These are phyloP conservation scores for Mycena capillaripes DNA, from an alignment of 768 basidiomycete genomes.

Conservation along the genomic window DNA sequence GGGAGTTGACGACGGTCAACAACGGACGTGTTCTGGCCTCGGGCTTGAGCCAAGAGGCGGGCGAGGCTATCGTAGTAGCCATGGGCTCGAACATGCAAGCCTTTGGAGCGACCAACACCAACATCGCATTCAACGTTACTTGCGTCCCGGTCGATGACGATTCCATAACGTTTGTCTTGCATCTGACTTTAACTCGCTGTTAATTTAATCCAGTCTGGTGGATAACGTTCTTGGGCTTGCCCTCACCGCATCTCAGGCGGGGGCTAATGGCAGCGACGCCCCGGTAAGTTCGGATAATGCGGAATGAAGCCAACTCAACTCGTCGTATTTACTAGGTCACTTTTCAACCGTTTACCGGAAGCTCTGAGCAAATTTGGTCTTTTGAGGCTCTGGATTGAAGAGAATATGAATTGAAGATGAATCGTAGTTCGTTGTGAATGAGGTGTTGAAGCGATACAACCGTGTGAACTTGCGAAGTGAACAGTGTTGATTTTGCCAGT, in stretches of 20 bases:
- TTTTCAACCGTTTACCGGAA: too few relatives aligned
- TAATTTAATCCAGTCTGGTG: slow-evolving; percentile 1
- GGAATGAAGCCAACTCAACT: not conserved
- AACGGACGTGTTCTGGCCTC: not conserved
- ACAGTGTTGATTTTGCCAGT: too few relatives aligned
- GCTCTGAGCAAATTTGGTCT: too few relatives aligned
- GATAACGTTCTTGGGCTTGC: slow-evolving; percentile 2
- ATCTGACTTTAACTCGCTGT: not conserved
- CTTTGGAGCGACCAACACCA: not conserved
- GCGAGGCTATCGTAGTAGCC: not conserved
- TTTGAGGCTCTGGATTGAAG: slow-evolving; percentile 10
- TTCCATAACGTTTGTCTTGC: not conserved
- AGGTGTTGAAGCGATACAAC: too few relatives aligned
- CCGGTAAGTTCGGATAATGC: slow-evolving; percentile 5
- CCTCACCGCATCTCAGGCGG: slow-evolving; percentile 2
- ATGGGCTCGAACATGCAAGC: not conserved
- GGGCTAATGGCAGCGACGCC: not conserved
- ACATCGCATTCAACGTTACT: not conserved
- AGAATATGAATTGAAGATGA: not conserved
- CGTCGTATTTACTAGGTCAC: slow-evolving; percentile 4
- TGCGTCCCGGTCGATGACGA: not conserved
- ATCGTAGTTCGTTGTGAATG: too few relatives aligned
- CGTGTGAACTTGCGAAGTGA: too few relatives aligned
- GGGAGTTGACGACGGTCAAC: not conserved
- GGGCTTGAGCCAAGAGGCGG: not conserved